A percentile compares a stretch with the other conserved stretches of the same genome.
These are phyloP conservation scores for Globisporangium heterothallicum DNA, from an alignment of 352 stramenopile species.

Conservation along the genomic window DNA sequence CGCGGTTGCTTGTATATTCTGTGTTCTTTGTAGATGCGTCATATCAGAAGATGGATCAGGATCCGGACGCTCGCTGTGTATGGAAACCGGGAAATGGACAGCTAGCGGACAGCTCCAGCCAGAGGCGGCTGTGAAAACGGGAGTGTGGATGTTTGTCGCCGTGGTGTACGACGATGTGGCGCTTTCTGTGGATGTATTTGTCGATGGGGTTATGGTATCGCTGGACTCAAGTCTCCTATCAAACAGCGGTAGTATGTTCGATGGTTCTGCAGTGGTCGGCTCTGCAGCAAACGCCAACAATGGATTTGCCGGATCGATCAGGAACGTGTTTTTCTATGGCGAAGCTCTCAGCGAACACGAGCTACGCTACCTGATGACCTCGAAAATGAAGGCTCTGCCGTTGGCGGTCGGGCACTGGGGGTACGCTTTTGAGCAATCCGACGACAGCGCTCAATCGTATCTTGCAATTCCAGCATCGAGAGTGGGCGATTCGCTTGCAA, in stretches of 20 bases:
- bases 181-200: conserved; percentile 13
- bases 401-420: conserved; percentile 22
- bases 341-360: conserved; percentile 28
- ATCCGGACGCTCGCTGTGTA: conserved; percentile 32
- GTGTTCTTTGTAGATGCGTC: conserved; percentile 41
- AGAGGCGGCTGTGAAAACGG: conserved; percentile 7
- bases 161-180: conserved; percentile 24
- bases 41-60: conserved; percentile 38
- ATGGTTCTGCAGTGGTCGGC: conserved; percentile 8
- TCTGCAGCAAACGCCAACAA: conserved; percentile 11
- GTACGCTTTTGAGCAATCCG: conserved; percentile 16
- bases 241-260: background rate
- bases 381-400: conserved; percentile 1
- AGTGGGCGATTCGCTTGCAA: background rate
- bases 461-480: conserved; percentile 5
- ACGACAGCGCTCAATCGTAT: conserved; percentile 13
- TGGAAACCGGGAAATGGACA: conserved; percentile 27
- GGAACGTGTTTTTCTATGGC: conserved; percentile 43
- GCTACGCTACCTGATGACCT: conserved; percentile 34
- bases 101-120: conserved; percentile 13
- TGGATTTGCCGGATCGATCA: conserved; percentile 31
- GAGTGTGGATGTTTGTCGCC: conserved; percentile 38
- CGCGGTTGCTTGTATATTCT: background rate
- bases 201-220: conserved; percentile 13
- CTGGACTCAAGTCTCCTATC: background rate